phyloP scores from a whole-genome alignment of 2,329 filamentous ascomycete genomes.

The Clonostachys rhizophaga region DNA sequence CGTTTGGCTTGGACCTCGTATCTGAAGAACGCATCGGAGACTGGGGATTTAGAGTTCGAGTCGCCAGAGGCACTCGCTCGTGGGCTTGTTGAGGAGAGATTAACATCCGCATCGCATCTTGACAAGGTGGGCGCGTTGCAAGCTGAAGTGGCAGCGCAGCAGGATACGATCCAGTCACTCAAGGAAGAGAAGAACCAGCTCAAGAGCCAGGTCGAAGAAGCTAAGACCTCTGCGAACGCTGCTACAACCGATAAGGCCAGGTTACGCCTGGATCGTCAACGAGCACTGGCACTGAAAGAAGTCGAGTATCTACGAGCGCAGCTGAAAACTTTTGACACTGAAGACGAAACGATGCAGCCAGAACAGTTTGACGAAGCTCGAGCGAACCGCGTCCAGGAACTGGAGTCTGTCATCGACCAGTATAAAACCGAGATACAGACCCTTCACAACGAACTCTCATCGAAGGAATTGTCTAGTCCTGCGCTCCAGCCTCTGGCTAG shows the following conservation, averaged over 20 bases:
- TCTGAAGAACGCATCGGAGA: constrained; percentile 62
- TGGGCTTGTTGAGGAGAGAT: constrained; percentile 75
- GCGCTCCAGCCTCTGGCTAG: constrained; percentile 28
- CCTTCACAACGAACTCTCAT: constrained; percentile 69
- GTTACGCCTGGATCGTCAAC: constrained; percentile 78
- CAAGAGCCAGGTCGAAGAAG: constrained; percentile 64
- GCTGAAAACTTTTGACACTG: constrained; percentile 80
- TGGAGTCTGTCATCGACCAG: constrained; percentile 81
- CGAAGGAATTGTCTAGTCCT: constrained; percentile 12
- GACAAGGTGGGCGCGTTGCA: constrained; percentile 77
- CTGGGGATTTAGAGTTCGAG: constrained; percentile 69
- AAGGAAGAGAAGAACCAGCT: constrained; percentile 66
- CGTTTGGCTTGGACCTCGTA: constrained; percentile 82
- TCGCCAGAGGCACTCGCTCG: constrained; percentile 84
- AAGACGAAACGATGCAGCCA: constrained; percentile 82
- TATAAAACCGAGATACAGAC: constrained; percentile 78
- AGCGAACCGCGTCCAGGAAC: constrained; percentile 67
- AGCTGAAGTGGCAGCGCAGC: constrained; percentile 72
- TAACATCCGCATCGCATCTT: constrained; percentile 74
- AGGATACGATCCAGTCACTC: constrained; percentile 67
- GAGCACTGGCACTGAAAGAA: constrained; percentile 81
- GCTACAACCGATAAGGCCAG: constrained; percentile 61
- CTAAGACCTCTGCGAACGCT: constrained; percentile 47
- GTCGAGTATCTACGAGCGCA: constrained; percentile 92
- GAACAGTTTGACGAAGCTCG: constrained; percentile 76